Conservation (phyloP, 2,329 filamentous ascomycete genomes). For the Stemphylium beticola region DNA sequence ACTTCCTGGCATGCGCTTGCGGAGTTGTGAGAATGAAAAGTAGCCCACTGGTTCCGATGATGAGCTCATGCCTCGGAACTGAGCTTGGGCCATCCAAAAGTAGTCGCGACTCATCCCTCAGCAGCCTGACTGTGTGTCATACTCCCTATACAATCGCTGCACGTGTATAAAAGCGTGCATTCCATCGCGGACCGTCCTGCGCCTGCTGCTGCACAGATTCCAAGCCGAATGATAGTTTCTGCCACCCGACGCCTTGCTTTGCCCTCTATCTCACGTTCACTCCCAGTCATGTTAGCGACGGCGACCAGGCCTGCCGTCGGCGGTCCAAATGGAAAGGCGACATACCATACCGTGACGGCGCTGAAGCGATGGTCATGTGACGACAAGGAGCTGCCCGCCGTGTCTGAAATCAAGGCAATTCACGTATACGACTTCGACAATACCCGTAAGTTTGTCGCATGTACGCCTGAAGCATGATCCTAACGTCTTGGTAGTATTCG, state of each 20-base stretch:
- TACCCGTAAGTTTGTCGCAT: constrained; percentile 66
- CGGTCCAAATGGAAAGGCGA: constrained; percentile 34
- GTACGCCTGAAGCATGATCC: neutral
- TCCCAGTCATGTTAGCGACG: constrained; percentile 41
- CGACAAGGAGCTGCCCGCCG: constrained; percentile 73
- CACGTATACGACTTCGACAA: constrained; percentile 99
- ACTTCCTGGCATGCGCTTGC: constrained; percentile 36
- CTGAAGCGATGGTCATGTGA: constrained; percentile 85
- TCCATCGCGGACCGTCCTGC: neutral
- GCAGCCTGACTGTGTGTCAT: constrained; percentile 2
- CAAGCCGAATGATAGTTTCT: constrained; percentile 33
- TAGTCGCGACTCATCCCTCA: constrained; percentile 18
- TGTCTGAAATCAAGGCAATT: constrained; percentile 74
- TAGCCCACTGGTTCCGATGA: constrained; percentile 5
- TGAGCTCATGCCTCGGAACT: constrained; percentile 24
- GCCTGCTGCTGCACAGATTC: neutral
- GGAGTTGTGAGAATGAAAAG: constrained; percentile 5
- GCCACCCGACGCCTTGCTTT: constrained; percentile 25
- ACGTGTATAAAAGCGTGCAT: constrained; percentile 7
- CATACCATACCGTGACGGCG: constrained; percentile 68
- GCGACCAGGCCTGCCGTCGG: constrained; percentile 40
- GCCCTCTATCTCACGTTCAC: constrained; percentile 25
- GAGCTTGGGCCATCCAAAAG: constrained; percentile 24
- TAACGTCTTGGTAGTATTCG: constrained; percentile 70
- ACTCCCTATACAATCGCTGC: constrained; percentile 7